Evolutionary conservation across 2,329 filamentous ascomycete genomes (phyloP), one percentile per base, ranked within the genome.

Genomic region (Colletotrichum sp.): DNA sequence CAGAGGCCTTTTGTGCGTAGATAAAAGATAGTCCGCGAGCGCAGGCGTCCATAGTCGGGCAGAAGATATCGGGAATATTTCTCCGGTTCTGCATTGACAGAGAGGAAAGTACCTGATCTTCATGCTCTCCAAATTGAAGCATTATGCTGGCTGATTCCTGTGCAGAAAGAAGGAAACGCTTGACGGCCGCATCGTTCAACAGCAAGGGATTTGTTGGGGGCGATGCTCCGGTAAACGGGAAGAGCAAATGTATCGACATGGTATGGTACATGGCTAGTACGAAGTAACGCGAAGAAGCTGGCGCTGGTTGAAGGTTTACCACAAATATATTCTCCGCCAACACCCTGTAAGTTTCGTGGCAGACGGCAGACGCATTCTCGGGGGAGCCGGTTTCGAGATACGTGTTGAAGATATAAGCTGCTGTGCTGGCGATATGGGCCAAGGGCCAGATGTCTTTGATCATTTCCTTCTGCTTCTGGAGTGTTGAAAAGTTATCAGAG

Each of bases 401-500:
- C 24, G 3, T 16, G 55, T 16, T 58, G 55, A 58, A 24, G 24
- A 58, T 58, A 8, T 58, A 58, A 38, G 43, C 81, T 32, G 83
- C 78, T 21, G 82, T 79, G 55, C 80, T 83, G 28, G 80, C 78
- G 32, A 84, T 79, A 48, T 84, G 80, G 1, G 83, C 82, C 6
- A 84, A 77, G 1, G 83, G 83, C 80, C 83, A 83, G 79, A 83
- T 83, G 67, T 84, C 83, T 38, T 80, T 78, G 65, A 84, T 82
- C 24, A 80, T 81, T 8, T 78, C 77, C 78, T 83, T 84, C 63
- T 84, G 83, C 65, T 81, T 82, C 67, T 84, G 83, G 1, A 84
- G 65, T 0, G 83, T 84, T 76, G 82, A 84, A 69, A 84, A 82
- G 76, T 84, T 84, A 58, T 84, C 83, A 1, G 83, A 84, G 21